Conservation (phyloP, 2,329 filamentous ascomycete genomes). For the Sarocladium oryzae region DNA sequence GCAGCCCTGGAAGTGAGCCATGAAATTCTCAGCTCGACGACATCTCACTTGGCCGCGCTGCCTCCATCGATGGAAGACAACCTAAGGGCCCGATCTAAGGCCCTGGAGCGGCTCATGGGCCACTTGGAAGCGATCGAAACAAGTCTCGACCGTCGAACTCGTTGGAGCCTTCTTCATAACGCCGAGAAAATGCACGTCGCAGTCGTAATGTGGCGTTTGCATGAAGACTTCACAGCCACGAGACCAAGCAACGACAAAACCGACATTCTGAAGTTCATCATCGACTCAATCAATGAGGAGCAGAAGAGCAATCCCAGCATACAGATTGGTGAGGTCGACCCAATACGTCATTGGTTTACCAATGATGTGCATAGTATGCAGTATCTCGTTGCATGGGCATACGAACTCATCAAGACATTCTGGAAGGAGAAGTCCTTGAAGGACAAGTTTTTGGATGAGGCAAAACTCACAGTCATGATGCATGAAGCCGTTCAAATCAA, state of each 20-base stretch:
- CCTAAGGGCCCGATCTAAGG: conserved; percentile 63
- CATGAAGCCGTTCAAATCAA: conserved; percentile 62
- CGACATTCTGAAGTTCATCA: conserved; percentile 66
- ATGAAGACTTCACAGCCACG: conserved; percentile 61
- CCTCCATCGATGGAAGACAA: conserved; percentile 77
- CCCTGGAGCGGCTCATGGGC: conserved; percentile 66
- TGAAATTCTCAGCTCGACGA: conserved; percentile 74
- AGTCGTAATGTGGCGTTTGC: conserved; percentile 69
- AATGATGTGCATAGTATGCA: conserved; percentile 67
- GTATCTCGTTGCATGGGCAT: conserved; percentile 72
- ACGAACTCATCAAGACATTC: conserved; percentile 66
- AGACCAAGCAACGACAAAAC: conserved; percentile 56
- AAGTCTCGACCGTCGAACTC: conserved; percentile 58
- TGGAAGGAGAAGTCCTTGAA: conserved; percentile 57
- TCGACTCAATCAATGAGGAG: conserved; percentile 69
- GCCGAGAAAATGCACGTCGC: conserved; percentile 87
- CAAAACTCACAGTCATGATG: conserved; percentile 46
- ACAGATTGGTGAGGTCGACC: conserved; percentile 65
- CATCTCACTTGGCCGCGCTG: conserved; percentile 64
- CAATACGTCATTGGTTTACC: conserved; percentile 81
- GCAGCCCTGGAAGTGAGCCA: conserved; percentile 74
- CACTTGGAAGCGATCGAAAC: conserved; percentile 63
- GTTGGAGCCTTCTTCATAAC: conserved; percentile 79
- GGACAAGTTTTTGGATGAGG: conserved; percentile 23
- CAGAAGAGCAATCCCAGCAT: conserved; percentile 63